Percentiles rank a stretch among this genome's conserved stretches.
These are phyloP conservation scores for Fonsecaea pugnacius DNA, from an alignment of 2,329 filamentous ascomycete genomes.

Conservation along the genomic window DNA sequence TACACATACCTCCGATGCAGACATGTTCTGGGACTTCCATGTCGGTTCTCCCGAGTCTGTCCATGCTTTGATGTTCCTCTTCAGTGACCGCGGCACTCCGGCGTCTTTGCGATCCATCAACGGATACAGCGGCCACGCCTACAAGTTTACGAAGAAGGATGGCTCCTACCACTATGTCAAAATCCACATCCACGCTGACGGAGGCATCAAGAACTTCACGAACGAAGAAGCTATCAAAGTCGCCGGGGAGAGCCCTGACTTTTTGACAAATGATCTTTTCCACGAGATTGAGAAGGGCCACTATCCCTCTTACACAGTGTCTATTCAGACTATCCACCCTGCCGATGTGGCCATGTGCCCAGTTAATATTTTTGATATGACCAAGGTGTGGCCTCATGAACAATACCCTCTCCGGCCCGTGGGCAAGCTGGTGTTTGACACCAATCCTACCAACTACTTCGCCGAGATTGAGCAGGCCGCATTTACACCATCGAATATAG, in stretches of 20 bases:
- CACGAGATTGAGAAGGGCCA: slow-evolving; percentile 66
- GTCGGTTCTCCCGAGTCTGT: slow-evolving; percentile 65
- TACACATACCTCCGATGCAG: slow-evolving; percentile 70
- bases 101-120: slow-evolving; percentile 70
- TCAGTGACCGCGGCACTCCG: slow-evolving; percentile 69
- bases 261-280: slow-evolving; percentile 67
- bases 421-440: slow-evolving; percentile 67
- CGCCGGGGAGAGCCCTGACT: slow-evolving; percentile 64
- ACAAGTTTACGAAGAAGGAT: slow-evolving; percentile 69
- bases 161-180: slow-evolving; percentile 70
- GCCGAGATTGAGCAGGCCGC: slow-evolving; percentile 68
- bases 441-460: slow-evolving; percentile 70
- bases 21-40: slow-evolving; percentile 71
- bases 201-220: slow-evolving; percentile 65
- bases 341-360: slow-evolving; percentile 64
- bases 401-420: slow-evolving; percentile 66
- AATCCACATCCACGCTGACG: slow-evolving; percentile 66
- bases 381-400: slow-evolving; percentile 69
- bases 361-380: slow-evolving; percentile 71
- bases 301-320: slow-evolving; percentile 66
- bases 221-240: slow-evolving; percentile 61
- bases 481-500: slow-evolving; percentile 68
- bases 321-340: slow-evolving; percentile 66
- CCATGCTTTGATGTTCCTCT: slow-evolving; percentile 69
- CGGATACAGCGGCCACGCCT: slow-evolving; percentile 69